Evolutionary conservation across 2,329 filamentous ascomycete species (phyloP).

Genomic region (Pezicula neosporulosa): DNA sequence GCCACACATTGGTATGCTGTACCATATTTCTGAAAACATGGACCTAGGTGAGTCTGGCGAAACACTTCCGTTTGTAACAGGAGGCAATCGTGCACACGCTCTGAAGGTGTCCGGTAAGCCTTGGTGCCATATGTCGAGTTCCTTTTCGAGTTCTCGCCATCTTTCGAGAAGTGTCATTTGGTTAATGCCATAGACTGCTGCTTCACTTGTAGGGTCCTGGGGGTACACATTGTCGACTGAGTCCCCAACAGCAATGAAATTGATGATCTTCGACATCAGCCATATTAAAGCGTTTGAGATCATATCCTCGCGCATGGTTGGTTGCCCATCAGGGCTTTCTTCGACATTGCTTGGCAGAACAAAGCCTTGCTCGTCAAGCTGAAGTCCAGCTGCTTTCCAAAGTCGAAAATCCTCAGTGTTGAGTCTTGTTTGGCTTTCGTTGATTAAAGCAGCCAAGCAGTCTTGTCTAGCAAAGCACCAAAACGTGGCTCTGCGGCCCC

Average conservation of each 20-base stretch:
- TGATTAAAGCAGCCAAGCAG: slow-evolving; percentile 61
- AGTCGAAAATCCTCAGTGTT: slow-evolving; percentile 59
- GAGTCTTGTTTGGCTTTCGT: slow-evolving; percentile 55
- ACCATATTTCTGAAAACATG: slow-evolving; percentile 57
- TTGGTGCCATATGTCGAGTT: slow-evolving; percentile 56
- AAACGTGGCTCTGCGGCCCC: slow-evolving; percentile 56
- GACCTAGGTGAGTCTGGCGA: slow-evolving; percentile 24
- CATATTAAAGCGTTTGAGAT: slow-evolving; percentile 63
- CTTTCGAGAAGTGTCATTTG: slow-evolving; percentile 46
- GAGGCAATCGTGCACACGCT: slow-evolving; percentile 47
- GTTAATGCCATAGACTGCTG: slow-evolving; percentile 38
- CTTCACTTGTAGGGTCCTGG: slow-evolving; percentile 29
- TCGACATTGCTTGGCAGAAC: slow-evolving; percentile 41
- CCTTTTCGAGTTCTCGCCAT: slow-evolving; percentile 52
- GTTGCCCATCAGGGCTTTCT: slow-evolving; percentile 38
- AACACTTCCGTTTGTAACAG: slow-evolving; percentile 19
- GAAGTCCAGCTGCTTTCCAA: slow-evolving; percentile 62
- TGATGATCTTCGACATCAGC: slow-evolving; percentile 63
- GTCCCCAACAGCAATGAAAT: slow-evolving; percentile 58
- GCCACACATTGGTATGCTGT: slow-evolving; percentile 58
- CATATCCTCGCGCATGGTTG: slow-evolving; percentile 57
- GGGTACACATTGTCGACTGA: slow-evolving; percentile 35
- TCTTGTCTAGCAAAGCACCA: slow-evolving; percentile 68
- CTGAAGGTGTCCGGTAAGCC: slow-evolving; percentile 57
- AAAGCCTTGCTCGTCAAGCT: slow-evolving; percentile 50